Percentiles rank a stretch among this genome's conserved stretches.
phyloP scores from a whole-genome alignment of 441 rosid genomes.

The Breynia disticha region DNA sequence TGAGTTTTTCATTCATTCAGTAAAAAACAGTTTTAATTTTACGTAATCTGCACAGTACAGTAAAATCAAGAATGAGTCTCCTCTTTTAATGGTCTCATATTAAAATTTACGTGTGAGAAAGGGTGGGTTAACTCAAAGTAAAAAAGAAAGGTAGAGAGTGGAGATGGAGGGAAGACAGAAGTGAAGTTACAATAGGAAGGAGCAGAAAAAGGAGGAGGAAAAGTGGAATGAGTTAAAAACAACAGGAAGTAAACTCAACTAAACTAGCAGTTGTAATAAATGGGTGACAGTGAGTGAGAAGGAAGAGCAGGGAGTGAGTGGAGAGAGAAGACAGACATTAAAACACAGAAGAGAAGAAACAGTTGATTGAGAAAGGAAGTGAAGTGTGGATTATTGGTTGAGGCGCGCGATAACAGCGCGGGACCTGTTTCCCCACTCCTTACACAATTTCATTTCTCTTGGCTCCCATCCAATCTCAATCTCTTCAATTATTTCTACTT shows the following conservation, averaged over 20 bases:
- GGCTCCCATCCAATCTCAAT: slow-evolving; percentile 31
- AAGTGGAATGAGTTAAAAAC: background rate
- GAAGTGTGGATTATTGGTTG: slow-evolving; percentile 3
- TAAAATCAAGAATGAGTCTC: too few relatives aligned
- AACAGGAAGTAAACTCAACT: background rate
- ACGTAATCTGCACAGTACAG: too few relatives aligned
- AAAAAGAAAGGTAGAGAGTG: slow-evolving; percentile 15
- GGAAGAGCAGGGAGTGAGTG: background rate
- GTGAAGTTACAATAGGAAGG: slow-evolving; percentile 30
- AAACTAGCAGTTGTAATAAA: background rate
- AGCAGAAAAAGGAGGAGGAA: too few relatives aligned
- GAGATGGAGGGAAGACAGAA: slow-evolving; percentile 28
- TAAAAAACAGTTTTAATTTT: too few relatives aligned
- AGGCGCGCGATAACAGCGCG: slow-evolving; percentile 88
- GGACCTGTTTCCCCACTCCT: slow-evolving; percentile 60
- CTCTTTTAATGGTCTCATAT: too few relatives aligned
- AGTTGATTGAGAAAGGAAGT: slow-evolving; percentile 12
- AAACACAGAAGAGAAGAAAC: slow-evolving; percentile 11
- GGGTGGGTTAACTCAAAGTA: slow-evolving; percentile 6
- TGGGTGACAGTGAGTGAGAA: background rate
- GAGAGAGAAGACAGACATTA: too few relatives aligned
- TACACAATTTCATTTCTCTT: too few relatives aligned
- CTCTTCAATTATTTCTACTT: too few relatives aligned
- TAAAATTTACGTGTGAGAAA: too few relatives aligned
- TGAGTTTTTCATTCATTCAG: too few relatives aligned